phyloP scores from a whole-genome alignment of 257 asterid species.

The Verbascum thapsus region DNA sequence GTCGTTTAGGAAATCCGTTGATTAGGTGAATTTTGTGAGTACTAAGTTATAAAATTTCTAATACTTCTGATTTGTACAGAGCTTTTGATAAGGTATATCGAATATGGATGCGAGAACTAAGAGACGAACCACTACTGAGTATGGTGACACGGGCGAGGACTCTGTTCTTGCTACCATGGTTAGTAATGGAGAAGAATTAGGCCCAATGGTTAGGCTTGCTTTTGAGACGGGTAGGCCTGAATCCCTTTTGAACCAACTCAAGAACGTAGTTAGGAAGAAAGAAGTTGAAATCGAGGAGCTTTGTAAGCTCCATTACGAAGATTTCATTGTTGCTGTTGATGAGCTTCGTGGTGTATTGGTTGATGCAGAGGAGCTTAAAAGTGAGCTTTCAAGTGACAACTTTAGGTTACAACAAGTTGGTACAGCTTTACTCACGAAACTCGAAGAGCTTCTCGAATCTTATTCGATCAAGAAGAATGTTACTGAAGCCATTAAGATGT shows the following conservation, averaged over 20 bases:
- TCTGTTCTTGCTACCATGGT: slow-evolving; percentile 84
- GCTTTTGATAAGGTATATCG: slow-evolving; percentile 6
- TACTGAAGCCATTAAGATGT: slow-evolving; percentile 81
- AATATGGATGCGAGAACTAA: slow-evolving; percentile 62
- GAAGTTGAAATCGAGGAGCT: slow-evolving; percentile 94
- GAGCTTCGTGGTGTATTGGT: slow-evolving; percentile 96
- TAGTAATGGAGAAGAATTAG: slow-evolving; percentile 82
- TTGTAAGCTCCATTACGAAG: slow-evolving; percentile 93
- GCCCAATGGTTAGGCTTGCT: slow-evolving; percentile 86
- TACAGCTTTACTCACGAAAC: slow-evolving; percentile 64
- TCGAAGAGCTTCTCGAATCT: slow-evolving; percentile 86
- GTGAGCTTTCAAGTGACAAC: slow-evolving; percentile 83
- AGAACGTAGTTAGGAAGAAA: slow-evolving; percentile 68
- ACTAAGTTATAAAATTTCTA: slow-evolving; percentile 20
- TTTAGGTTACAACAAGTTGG: slow-evolving; percentile 80
- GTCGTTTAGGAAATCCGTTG: not conserved
- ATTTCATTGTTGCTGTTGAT: slow-evolving; percentile 85
- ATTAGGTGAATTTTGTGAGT: slow-evolving; percentile 10
- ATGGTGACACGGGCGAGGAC: slow-evolving; percentile 79
- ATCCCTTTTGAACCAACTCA: slow-evolving; percentile 75
- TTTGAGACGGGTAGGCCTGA: slow-evolving; percentile 85
- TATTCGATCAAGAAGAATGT: slow-evolving; percentile 75
- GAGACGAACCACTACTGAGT: slow-evolving; percentile 65
- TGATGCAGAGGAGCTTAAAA: slow-evolving; percentile 89
- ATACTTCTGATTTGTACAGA: slow-evolving; percentile 35